Evolutionary conservation across 148 eudicot genomes (phyloP).

Genomic region (Linanthus parryae): DNA sequence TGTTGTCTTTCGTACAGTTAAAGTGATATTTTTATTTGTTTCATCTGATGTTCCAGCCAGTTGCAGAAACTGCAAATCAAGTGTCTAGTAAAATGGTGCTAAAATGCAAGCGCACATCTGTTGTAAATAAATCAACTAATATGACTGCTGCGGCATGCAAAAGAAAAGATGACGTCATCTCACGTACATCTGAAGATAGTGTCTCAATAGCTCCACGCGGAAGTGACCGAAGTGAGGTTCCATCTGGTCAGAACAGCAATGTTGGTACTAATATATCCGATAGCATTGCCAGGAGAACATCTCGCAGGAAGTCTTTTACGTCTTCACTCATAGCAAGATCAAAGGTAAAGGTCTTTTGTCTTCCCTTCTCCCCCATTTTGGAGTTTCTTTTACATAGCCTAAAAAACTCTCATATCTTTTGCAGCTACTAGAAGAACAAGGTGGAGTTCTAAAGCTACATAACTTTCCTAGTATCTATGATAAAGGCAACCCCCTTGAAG

Average conservation of each 20-base stretch:
- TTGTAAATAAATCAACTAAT: constrained; percentile 19
- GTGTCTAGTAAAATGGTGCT: constrained; percentile 20
- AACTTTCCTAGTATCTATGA: constrained; percentile 58
- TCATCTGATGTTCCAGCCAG: constrained; percentile 33
- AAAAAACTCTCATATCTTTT: constrained; percentile 8
- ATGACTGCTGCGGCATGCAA: constrained; percentile 21
- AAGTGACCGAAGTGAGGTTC: constrained; percentile 19
- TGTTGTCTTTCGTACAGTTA: neutral
- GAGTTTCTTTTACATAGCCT: neutral
- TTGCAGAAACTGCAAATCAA: constrained; percentile 22
- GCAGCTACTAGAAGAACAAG: constrained; percentile 40
- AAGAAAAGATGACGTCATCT: constrained; percentile 18
- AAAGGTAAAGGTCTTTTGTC: constrained; percentile 36
- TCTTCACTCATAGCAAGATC: constrained; percentile 53
- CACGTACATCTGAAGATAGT: constrained; percentile 16
- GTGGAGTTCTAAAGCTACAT: constrained; percentile 31
- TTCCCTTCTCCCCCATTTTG: constrained; percentile 1
- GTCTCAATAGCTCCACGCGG: constrained; percentile 17
- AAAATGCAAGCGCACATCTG: constrained; percentile 24
- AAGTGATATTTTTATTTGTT: neutral
- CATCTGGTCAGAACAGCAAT: constrained; percentile 18
- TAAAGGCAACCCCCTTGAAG: constrained; percentile 78
- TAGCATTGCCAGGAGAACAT: constrained; percentile 27
- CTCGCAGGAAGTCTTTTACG: constrained; percentile 80
- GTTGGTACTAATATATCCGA: constrained; percentile 18